Percentiles rank a stretch among this genome's conserved stretches.
These are phyloP conservation scores for Malus sylvestris DNA, from an alignment of 306 rosid species.

Conservation along the genomic window DNA sequence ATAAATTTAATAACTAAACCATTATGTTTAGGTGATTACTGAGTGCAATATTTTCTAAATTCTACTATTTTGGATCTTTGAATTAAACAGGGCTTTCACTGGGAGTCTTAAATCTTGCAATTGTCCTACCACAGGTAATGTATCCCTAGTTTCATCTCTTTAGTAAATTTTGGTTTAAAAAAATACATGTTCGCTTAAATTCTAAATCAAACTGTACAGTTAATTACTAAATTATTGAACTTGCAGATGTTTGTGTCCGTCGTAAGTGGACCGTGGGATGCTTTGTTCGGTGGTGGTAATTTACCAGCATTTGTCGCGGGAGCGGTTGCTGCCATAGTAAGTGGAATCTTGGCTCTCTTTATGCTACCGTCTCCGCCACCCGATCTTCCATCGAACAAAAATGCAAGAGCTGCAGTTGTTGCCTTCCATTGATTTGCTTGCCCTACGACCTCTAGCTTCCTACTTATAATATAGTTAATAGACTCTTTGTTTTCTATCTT, in stretches of 20 bases:
- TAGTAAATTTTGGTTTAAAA: not conserved
- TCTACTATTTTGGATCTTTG: not conserved
- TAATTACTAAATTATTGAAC: not conserved
- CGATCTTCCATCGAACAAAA: slow-evolving; percentile 27
- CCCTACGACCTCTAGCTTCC: not conserved
- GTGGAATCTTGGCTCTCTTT: slow-evolving; percentile 53
- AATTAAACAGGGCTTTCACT: slow-evolving; percentile 58
- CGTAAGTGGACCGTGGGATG: slow-evolving; percentile 69
- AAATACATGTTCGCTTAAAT: not conserved
- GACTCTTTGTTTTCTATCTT: not conserved
- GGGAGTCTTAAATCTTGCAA: slow-evolving; percentile 71
- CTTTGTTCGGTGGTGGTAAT: slow-evolving; percentile 72
- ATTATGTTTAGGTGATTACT: not conserved
- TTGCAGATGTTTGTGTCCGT: slow-evolving; percentile 66
- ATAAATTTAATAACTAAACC: not conserved
- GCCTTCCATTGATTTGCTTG: slow-evolving; percentile 28
- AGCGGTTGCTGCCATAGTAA: slow-evolving; percentile 46
- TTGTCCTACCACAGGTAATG: slow-evolving; percentile 66
- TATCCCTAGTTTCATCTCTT: not conserved
- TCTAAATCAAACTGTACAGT: not conserved
- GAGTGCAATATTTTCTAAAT: not conserved
- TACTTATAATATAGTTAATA: not conserved
- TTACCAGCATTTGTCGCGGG: slow-evolving; percentile 82
- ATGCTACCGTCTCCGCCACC: slow-evolving; percentile 66
- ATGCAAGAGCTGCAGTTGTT: slow-evolving; percentile 8